Base-by-base conservation (phyloP, 176 grass and related monocot species). In the Juncus inflexus region DNA sequence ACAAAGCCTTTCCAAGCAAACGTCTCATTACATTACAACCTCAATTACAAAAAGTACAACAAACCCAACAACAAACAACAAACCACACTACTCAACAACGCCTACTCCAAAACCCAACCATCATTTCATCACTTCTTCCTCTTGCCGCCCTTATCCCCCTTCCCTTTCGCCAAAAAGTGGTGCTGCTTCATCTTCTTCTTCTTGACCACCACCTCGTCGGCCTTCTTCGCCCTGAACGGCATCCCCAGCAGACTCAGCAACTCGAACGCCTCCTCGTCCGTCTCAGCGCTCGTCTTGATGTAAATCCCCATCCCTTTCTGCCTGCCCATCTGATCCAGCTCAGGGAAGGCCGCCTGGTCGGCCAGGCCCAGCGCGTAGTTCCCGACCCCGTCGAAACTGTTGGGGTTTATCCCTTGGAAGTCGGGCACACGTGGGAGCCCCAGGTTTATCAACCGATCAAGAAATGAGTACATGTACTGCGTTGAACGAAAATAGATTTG, bases 361-460 rank as follows among this genome's bases (percentile, higher is more conserved):
- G 85, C 75, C 0, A 99, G 65, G 52, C 88, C 88, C 0, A 89
- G 35, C 67, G 82, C 76, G 64, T 82, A 92, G 77, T 92, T 99
- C 39, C 94, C 88, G 4, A 74, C 75, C 4, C 85, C 80, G 3
- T 99, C 94, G 2, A 92, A 97, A 63, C 94, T 99, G 80, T 81
- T 91, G 2, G 85, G 80, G 66, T 89, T 99, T 61, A 82, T 80
- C 50, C 94, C 88, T 68, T 89, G 73, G 69, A 99, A 92, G 63
- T 99, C 94, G 56, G 79, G 83, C 11, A 87, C 86, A 73, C 94
- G 80, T 74, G 88, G 94, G 28, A 99, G 71, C 12, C 82, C 85
- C 53, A 92, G 80, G 73, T 99, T 99, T 80, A 99, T 86, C 55
- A 99, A 85, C 78, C 94, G 85, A 66, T 99, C 94, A 7, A 99